Evolutionary conservation across 306 rosid species (phyloP), one percentile per base, ranked within the genome.

Genomic region (Inga leiocalycina): DNA sequence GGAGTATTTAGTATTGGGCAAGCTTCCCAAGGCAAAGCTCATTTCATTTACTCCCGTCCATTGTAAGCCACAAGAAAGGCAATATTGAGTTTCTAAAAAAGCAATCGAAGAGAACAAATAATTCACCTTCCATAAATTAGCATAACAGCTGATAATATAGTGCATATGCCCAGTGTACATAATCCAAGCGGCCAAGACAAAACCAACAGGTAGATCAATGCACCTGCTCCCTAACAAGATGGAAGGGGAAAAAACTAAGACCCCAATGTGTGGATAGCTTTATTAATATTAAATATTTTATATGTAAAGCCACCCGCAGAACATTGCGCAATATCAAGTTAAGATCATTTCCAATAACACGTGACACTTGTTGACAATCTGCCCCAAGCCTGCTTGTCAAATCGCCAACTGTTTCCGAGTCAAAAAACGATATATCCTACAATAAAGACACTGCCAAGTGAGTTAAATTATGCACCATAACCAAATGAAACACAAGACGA

Each of bases 341-440:
- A 85, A 96, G 98, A 91, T 96, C 99, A 86, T 91, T 92, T 80
- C 99, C 99, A 72, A 93, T 96, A 82, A 96, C 99, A 57, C 97
- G 89, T 72, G 99, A 96, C 65, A 93, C 98, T 93, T 96, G 98
- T 87, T 93, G 99, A 76, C 99, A 96, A 88, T 96, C 99, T 39
- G 98, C 98, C 75, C 99, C 99, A 85, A 96, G 99, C 91, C 99
- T 90, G 93, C 99, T 96, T 76, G 98, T 96, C 91, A 96, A 89
- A 88, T 91, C 94, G 82, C 99, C 99, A 76, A 96, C 98, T 62
- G 99, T 96, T 88, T 92, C 98, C 87, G 80, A 39, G 90, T 96
- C 99, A 88, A 91, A 96, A 91, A 96, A 96, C 35, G 98, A 92
- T 84, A 92, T 92, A 87, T 96, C 99, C 99, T 96, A 91, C 94